Evolutionary conservation across 2,329 filamentous ascomycete species (phyloP).

Genomic region (Stromatinia cepivora): DNA sequence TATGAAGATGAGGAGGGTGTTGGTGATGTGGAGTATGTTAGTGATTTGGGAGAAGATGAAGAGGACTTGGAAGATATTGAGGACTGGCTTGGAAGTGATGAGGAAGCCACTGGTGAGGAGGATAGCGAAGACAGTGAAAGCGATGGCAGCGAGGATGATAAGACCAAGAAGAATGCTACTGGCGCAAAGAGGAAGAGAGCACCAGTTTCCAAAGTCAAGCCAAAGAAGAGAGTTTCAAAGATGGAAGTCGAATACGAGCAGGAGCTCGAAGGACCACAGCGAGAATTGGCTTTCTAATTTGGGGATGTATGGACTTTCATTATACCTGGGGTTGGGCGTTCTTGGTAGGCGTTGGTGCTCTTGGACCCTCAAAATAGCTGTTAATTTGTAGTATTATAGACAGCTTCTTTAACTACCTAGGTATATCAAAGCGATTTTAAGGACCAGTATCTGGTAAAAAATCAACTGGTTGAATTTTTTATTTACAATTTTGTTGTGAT

Average conservation of each 20-base stretch:
- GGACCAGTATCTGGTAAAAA: neutral
- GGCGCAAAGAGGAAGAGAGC: conserved; percentile 52
- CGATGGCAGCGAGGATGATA: conserved; percentile 48
- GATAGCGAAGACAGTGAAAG: conserved; percentile 58
- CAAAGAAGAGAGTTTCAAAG: conserved; percentile 50
- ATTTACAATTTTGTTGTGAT: neutral
- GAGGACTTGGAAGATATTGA: conserved; percentile 79
- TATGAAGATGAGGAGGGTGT: conserved; percentile 62
- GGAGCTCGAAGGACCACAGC: conserved; percentile 48
- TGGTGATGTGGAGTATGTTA: conserved; percentile 87
- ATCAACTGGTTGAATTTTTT: neutral
- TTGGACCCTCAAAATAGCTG: neutral
- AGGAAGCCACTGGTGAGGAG: conserved; percentile 47
- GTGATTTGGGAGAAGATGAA: conserved; percentile 82
- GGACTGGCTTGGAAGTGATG: conserved; percentile 80
- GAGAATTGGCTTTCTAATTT: conserved; percentile 29
- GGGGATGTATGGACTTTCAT: conserved; percentile 15
- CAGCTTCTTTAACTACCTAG: neutral
- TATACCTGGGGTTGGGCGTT: conserved; percentile 28
- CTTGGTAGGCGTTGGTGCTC: conserved; percentile 14
- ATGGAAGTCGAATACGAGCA: conserved; percentile 78
- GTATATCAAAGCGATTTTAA: neutral
- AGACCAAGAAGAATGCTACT: conserved; percentile 58
- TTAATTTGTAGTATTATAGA: conserved; percentile 10
- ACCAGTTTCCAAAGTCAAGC: conserved; percentile 40